Percentiles rank a stretch among this genome's conserved stretches.
These are phyloP conservation scores for Clavulina sp. DNA, from an alignment of 768 basidiomycete genomes.

Conservation along the genomic window DNA sequence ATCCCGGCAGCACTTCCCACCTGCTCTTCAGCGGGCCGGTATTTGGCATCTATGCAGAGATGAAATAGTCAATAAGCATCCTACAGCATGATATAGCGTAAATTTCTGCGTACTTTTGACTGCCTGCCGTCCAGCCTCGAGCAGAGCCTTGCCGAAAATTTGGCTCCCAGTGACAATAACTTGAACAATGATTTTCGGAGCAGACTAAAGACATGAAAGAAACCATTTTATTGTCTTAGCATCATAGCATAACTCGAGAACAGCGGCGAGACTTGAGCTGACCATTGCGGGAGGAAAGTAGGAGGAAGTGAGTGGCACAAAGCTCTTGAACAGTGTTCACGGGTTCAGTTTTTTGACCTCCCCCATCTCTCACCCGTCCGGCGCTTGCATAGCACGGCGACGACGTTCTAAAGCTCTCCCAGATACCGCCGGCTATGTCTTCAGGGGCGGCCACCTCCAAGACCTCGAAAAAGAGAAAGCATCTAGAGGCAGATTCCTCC, in stretches of 20 bases:
- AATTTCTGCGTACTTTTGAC: conserved; percentile 54
- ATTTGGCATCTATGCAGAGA: conserved; percentile 57
- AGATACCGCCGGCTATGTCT: neutral
- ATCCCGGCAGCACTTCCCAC: conserved; percentile 56
- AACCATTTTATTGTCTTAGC: neutral
- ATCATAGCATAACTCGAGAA: neutral
- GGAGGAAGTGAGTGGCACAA: neutral
- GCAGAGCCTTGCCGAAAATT: conserved; percentile 82
- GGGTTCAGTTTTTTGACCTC: neutral
- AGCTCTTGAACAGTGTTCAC: neutral
- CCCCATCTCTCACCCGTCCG: too few relatives aligned
- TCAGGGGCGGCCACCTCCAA: conserved; percentile 8
- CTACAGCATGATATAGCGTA: neutral
- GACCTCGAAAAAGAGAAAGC: conserved; percentile 20
- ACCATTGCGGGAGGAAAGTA: neutral
- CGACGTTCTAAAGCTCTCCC: too few relatives aligned
- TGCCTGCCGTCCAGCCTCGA: conserved; percentile 81
- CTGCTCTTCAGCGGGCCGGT: conserved; percentile 52
- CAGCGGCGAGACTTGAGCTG: neutral
- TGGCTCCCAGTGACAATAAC: conserved; percentile 59
- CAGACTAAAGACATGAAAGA: conserved; percentile 33
- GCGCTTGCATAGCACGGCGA: too few relatives aligned
- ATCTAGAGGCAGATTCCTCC: conserved; percentile 13
- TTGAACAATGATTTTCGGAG: conserved; percentile 61
- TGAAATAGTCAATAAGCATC: neutral